Percentiles rank a stretch among this genome's conserved stretches.
Conservation (phyloP, 164 flowering plant genomes). For the Tetracentron sinense region DNA sequence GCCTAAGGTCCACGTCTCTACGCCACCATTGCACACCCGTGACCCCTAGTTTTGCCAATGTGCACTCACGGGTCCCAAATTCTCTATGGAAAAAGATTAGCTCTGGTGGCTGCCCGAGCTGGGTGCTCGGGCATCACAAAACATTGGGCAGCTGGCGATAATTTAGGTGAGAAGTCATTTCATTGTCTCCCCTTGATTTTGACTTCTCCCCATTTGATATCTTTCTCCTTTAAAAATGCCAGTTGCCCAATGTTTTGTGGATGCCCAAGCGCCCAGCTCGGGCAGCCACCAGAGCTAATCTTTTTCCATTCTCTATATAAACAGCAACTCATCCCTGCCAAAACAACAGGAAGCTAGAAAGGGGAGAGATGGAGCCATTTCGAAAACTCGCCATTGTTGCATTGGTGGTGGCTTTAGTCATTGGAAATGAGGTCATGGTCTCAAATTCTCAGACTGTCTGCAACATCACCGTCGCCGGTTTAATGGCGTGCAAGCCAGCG, state of each 20-base stretch:
- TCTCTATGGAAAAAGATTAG: neutral
- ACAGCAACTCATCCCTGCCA: neutral
- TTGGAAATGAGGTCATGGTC: neutral
- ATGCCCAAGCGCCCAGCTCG: too few species aligned
- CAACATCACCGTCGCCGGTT: slow-evolving; percentile 26
- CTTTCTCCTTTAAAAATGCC: too few species aligned
- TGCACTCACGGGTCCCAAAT: neutral
- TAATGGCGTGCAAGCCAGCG: slow-evolving; percentile 47
- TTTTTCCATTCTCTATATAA: too few species aligned
- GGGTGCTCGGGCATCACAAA: too few species aligned
- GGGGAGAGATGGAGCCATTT: neutral
- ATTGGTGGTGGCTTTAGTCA: neutral
- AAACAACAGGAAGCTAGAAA: neutral
- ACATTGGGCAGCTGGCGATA: too few species aligned
- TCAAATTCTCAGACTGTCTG: slow-evolving; percentile 24
- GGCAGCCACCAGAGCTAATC: too few species aligned
- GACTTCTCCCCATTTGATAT: too few species aligned
- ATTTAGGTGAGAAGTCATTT: too few species aligned
- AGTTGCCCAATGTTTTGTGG: too few species aligned
- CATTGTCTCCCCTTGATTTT: too few species aligned
- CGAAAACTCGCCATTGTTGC: neutral
- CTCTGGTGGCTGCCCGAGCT: too few species aligned
- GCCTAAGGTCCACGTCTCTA: too few species aligned
- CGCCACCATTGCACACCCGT: neutral
- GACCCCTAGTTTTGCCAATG: neutral